phyloP scores from a whole-genome alignment of 768 basidiomycete species.

The Strobilomyces confusus region DNA sequence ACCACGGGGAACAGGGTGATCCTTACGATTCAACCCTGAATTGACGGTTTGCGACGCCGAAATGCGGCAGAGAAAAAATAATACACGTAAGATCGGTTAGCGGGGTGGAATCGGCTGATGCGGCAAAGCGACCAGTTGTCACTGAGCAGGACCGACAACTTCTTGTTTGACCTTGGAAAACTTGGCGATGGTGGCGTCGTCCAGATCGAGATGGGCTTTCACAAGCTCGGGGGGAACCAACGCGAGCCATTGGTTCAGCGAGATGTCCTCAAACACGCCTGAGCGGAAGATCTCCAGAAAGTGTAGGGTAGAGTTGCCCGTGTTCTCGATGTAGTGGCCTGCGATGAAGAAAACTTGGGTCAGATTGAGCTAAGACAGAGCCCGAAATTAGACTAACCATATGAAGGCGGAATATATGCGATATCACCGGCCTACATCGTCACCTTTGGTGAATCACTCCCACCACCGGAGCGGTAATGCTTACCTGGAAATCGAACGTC shows the following conservation, averaged over 20 bases:
- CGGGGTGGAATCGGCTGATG: background rate
- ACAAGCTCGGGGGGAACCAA: constrained; percentile 55
- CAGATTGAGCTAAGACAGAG: background rate
- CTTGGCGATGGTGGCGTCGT: constrained; percentile 45
- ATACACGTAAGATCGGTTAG: constrained; percentile 12
- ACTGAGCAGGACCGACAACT: constrained; percentile 37
- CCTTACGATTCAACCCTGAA: background rate
- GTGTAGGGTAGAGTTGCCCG: constrained; percentile 52
- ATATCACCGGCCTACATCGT: constrained; percentile 30
- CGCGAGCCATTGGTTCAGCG: constrained; percentile 60
- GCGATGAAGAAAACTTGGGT: background rate
- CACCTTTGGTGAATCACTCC: background rate
- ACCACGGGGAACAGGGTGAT: background rate
- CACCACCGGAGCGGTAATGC: background rate
- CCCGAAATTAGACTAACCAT: constrained; percentile 9
- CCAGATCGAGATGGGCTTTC: constrained; percentile 56
- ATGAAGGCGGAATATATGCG: constrained; percentile 25
- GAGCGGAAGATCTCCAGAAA: constrained; percentile 64
- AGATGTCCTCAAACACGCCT: constrained; percentile 52
- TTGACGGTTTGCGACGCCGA: no score
- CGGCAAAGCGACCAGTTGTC: background rate
- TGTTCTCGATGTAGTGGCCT: constrained; percentile 71
- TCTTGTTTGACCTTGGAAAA: constrained; percentile 50
- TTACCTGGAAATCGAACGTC: constrained; percentile 44
- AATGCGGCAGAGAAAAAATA: background rate